A percentile compares a stretch with the other conserved stretches of the same genome.
These are phyloP conservation scores for Tolypocladium sp. DNA, from an alignment of 2,329 filamentous ascomycete genomes.

Conservation along the genomic window DNA sequence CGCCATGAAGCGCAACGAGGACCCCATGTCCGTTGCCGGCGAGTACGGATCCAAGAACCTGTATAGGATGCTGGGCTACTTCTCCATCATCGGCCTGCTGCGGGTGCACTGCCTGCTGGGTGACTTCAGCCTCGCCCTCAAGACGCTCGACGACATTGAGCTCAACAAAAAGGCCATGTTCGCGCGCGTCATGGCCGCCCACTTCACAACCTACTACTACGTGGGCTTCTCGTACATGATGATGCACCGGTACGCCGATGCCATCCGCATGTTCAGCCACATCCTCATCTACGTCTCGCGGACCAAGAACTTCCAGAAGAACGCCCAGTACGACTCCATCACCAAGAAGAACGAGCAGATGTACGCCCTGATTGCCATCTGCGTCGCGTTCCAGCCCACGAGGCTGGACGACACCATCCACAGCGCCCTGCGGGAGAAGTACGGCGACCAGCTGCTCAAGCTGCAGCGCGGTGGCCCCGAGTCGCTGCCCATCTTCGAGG, in stretches of 20 bases:
- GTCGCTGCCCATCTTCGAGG: constrained; percentile 92
- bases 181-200: constrained; percentile 96
- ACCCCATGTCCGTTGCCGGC: constrained; percentile 77
- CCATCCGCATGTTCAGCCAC: constrained; percentile 99
- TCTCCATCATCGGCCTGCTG: constrained; percentile 95
- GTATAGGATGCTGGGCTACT: constrained; percentile 98
- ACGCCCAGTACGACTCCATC: constrained; percentile 94
- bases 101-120: constrained; percentile 93
- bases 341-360: constrained; percentile 99
- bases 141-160: constrained; percentile 98
- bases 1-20: constrained; percentile 90
- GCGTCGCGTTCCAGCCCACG: constrained; percentile 94
- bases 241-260: constrained; percentile 98
- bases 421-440: constrained; percentile 96
- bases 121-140: constrained; percentile 95
- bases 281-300: constrained; percentile 97
- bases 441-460: constrained; percentile 94
- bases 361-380: constrained; percentile 98
- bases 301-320: constrained; percentile 99
- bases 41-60: constrained; percentile 92
- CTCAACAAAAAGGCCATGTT: constrained; percentile 99
- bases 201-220: constrained; percentile 99
- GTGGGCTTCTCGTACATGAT: constrained; percentile 99
- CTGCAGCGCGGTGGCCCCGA: constrained; percentile 95
- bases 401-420: constrained; percentile 98